Base-by-base conservation (phyloP, 345 rosid species). In the Orychophragmus violaceus region DNA sequence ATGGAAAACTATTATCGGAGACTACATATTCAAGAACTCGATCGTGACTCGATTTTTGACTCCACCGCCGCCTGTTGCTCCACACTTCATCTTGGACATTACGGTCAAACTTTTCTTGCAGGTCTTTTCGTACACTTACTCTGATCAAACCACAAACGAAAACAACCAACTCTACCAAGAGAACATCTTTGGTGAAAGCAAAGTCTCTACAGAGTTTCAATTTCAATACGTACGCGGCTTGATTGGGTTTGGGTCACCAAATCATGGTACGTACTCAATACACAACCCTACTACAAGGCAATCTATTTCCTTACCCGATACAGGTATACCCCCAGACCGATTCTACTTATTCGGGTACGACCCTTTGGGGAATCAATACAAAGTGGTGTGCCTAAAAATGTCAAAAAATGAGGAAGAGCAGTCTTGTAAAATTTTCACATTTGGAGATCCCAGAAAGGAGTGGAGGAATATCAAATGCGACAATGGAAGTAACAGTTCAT, bases 241-340 rank as follows among this genome's bases (percentile, higher is more conserved):
- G 35, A 42, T 59, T n/a, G 9, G 23, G 21, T 14, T 5, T 25
- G 11, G 24, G 6, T 14, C 2, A 2, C 3, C 3, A 8, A 0
- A 1, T 6, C 2, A 1, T 6, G 8, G 7, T 33, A 1, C 0
- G 1, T 33, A 39, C 21, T 24, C 3, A 16, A 14, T 41, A 39
- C 29, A 41, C 23, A 59, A 59, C 36, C 50, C 24, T 25, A 41
- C 50, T 9, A 59, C 64, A 22, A 59, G 10, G 3, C 35, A 39
- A 28, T 14, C 10, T 16, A 1, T 39, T 39, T 2, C 35, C 16
- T 59, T 59, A 24, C 14, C 49, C 1, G 2, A 0, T 10, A 46
- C 25, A 2, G 0, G 1, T 17, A 5, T 18, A 13, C 7, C 2
- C 1, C 2, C 0, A 35, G 22, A 3, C 0, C 0, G 0, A 0